Percentiles rank a stretch among this genome's conserved stretches.
These are phyloP conservation scores for Chlorophyllum brunneum DNA, from an alignment of 768 basidiomycete genomes.

Conservation along the genomic window DNA sequence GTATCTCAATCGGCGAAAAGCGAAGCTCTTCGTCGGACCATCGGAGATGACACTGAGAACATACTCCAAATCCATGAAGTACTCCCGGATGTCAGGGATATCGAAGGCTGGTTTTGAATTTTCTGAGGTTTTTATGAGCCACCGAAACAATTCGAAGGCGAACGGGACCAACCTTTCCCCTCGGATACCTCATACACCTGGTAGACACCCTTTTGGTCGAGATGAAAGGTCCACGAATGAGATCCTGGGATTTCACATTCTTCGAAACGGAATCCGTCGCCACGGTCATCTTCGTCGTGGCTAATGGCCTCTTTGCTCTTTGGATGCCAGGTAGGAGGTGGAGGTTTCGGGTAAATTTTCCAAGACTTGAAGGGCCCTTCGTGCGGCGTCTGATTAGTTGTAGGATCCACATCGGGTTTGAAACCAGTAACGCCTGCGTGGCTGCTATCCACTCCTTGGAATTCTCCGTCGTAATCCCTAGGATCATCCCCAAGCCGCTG, in stretches of 20 bases:
- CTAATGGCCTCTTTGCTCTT: constrained; percentile 46
- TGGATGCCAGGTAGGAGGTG: constrained; percentile 97
- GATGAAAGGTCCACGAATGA: constrained; percentile 59
- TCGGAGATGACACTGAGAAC: constrained; percentile 88
- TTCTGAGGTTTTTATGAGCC: constrained; percentile 9
- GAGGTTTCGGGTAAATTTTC: constrained; percentile 90
- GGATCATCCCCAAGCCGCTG: constrained; percentile 97
- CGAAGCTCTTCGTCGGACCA: constrained; percentile 95
- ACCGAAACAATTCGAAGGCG: not conserved
- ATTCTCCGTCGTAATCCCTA: constrained; percentile 79
- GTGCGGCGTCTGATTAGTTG: constrained; percentile 13
- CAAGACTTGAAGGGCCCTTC: constrained; percentile 48
- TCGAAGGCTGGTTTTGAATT: constrained; percentile 60
- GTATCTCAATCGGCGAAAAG: constrained; percentile 88
- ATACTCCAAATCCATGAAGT: constrained; percentile 94
- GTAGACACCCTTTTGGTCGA: constrained; percentile 89
- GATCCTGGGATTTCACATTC: constrained; percentile 70
- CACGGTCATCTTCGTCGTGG: constrained; percentile 28
- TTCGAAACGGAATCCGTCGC: constrained; percentile 63
- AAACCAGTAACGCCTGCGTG: constrained; percentile 64
- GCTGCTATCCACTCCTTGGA: constrained; percentile 63
- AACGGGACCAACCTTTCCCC: constrained; percentile 26
- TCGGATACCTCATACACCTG: constrained; percentile 61
- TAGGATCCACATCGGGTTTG: constrained; percentile 51
- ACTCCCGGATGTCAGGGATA: constrained; percentile 86